Percentiles rank a stretch among this genome's conserved stretches.
These are phyloP conservation scores for Aspergillus fischeri DNA, from an alignment of 2,329 filamentous ascomycete genomes.

Conservation along the genomic window DNA sequence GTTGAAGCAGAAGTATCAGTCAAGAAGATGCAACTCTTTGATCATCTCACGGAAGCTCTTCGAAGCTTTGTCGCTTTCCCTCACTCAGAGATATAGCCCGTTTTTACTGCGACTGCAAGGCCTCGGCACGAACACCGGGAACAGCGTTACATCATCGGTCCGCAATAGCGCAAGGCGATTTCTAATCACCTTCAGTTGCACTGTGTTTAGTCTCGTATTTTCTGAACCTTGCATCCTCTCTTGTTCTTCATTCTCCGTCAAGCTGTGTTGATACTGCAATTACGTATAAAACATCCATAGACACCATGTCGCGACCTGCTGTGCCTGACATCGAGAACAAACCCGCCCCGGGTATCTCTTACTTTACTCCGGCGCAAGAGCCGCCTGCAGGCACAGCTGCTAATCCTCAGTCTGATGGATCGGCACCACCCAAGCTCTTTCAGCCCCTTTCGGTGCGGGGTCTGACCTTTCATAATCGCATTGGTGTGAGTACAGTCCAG, in stretches of 20 bases:
- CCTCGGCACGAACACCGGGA: neutral
- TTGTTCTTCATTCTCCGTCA: neutral
- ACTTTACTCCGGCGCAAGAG: constrained; percentile 36
- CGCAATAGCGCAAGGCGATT: neutral
- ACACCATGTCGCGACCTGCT: constrained; percentile 1
- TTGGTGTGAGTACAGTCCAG: constrained; percentile 8
- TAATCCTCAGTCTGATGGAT: constrained; percentile 40
- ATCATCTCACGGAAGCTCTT: neutral
- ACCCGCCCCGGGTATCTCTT: constrained; percentile 39
- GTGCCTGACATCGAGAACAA: constrained; percentile 33
- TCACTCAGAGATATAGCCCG: no score
- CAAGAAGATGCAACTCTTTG: neutral
- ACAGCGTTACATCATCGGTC: neutral
- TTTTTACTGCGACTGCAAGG: neutral
- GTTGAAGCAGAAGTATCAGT: neutral
- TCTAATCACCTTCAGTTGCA: no score
- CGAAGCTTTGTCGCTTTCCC: neutral
- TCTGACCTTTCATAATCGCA: constrained; percentile 52
- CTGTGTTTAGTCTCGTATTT: neutral
- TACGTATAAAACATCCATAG: neutral
- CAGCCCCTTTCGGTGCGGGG: constrained; percentile 56
- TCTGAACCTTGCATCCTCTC: neutral
- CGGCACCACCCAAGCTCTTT: constrained; percentile 53
- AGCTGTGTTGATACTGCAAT: neutral
- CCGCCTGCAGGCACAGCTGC: constrained; percentile 37